These are phyloP conservation scores for Oxyria digyna DNA, from an alignment of 148 eudicot species.

Conservation along the genomic window DNA sequence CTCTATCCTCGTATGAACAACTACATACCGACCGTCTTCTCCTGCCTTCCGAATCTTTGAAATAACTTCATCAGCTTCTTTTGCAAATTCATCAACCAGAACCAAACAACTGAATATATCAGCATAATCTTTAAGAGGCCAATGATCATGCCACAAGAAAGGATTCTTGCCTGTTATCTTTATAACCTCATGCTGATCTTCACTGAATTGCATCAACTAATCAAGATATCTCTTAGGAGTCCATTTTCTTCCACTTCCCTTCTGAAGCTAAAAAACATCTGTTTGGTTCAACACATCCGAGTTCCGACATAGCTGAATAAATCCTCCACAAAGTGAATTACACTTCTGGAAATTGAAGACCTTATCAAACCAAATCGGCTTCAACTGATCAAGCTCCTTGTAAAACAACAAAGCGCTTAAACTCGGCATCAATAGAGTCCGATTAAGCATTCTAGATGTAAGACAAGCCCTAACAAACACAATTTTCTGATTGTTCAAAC, in stretches of 20 bases:
- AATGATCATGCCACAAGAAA: constrained; percentile 97
- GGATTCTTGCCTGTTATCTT: constrained; percentile 71
- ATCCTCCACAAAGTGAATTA: constrained; percentile 62
- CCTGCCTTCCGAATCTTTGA: constrained; percentile 53
- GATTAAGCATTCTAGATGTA: constrained; percentile 66
- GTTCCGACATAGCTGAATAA: constrained; percentile 56
- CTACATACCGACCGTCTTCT: constrained; percentile 45
- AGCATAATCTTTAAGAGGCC: constrained; percentile 87
- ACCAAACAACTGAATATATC: constrained; percentile 69
- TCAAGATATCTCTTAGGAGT: constrained; percentile 64
- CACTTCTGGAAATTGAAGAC: constrained; percentile 59
- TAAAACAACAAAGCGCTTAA: constrained; percentile 86
- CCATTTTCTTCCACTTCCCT: constrained; percentile 97
- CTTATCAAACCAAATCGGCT: constrained; percentile 71
- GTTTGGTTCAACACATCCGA: constrained; percentile 36
- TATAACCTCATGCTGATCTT: constrained; percentile 38
- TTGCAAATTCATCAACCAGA: constrained; percentile 57
- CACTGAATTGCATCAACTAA: constrained; percentile 45
- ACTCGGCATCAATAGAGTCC: constrained; percentile 85
- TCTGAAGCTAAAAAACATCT: constrained; percentile 41
- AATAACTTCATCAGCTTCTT: constrained; percentile 73
- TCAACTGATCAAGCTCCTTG: constrained; percentile 70
- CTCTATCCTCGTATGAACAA: constrained; percentile 95
- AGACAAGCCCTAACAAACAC: constrained; percentile 92
- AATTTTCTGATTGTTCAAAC: constrained; percentile 92